Conservation (phyloP, 805 yeast species). For the Cyberlindnera lachancei region DNA sequence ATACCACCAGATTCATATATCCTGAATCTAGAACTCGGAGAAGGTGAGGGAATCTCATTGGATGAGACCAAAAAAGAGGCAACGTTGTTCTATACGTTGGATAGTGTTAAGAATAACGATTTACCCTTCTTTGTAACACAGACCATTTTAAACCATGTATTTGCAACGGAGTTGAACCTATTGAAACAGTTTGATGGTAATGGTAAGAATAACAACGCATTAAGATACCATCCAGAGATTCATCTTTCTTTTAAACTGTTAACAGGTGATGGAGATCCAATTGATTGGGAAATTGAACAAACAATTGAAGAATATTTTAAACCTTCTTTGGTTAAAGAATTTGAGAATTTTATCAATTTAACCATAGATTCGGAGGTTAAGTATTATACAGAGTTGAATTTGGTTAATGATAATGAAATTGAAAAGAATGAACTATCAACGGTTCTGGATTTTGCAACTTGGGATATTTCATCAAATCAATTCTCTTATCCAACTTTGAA, state of each 20-base stretch:
- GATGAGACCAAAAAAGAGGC: conserved; percentile 35
- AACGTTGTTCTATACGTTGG: conserved; percentile 32
- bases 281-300: conserved; percentile 66
- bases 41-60: conserved; percentile 36
- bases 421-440: conserved; percentile 55
- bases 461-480: conserved; percentile 56
- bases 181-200: conserved; percentile 13
- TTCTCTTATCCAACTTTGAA: conserved; percentile 63
- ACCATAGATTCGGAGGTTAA: conserved; percentile 75
- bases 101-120: conserved; percentile 45
- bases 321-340: conserved; percentile 46
- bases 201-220: conserved; percentile 21
- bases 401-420: conserved; percentile 22
- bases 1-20: conserved; percentile 24
- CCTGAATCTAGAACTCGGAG: conserved; percentile 32
- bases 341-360: conserved; percentile 57
- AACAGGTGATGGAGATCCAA: conserved; percentile 58
- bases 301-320: conserved; percentile 43
- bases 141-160: conserved; percentile 38
- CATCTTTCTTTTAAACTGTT: conserved; percentile 73
- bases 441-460: conserved; percentile 76
- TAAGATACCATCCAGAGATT: conserved; percentile 46
- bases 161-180: conserved; percentile 32
- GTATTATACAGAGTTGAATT: conserved; percentile 39
- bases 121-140: conserved; percentile 58